phyloP scores from a whole-genome alignment of 148 eudicot species.

The Amaranthus hypochondriacus region DNA sequence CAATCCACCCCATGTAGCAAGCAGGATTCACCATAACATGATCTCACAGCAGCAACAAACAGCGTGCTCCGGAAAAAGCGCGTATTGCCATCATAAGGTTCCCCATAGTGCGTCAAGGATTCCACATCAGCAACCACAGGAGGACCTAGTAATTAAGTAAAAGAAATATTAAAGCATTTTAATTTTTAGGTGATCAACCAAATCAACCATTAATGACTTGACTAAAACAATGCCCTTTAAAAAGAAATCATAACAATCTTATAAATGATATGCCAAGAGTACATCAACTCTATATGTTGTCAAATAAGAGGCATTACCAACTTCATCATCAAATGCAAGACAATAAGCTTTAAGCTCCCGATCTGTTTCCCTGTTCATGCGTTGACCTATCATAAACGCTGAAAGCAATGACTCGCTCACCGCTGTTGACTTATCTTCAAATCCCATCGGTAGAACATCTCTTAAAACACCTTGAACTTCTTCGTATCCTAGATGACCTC shows the following conservation, averaged over 20 bases:
- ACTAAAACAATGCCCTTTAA: conserved; percentile 4
- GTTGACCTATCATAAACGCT: conserved; percentile 93
- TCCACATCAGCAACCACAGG: conserved; percentile 80
- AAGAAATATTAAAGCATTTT: background rate
- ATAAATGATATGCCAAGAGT: conserved; percentile 13
- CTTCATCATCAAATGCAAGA: conserved; percentile 96
- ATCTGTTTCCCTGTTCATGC: conserved; percentile 97
- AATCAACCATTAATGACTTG: background rate
- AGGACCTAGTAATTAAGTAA: conserved; percentile 46
- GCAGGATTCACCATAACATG: conserved; percentile 91
- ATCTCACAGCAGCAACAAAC: conserved; percentile 95
- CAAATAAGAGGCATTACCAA: conserved; percentile 43
- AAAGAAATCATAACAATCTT: conserved; percentile 3
- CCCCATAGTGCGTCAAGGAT: conserved; percentile 94
- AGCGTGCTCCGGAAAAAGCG: conserved; percentile 95
- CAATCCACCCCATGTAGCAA: conserved; percentile 97
- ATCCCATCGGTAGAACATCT: conserved; percentile 69
- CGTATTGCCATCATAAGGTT: conserved; percentile 98
- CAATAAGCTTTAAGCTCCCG: conserved; percentile 98
- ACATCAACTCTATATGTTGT: conserved; percentile 17
- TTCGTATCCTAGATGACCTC: conserved; percentile 96
- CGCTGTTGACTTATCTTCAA: conserved; percentile 36
- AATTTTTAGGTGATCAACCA: background rate
- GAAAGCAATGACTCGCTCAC: conserved; percentile 86
- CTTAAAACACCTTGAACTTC: conserved; percentile 91